Conservation (phyloP, 495 filamentous ascomycete species). For the Aspergillus indologenus region DNA sequence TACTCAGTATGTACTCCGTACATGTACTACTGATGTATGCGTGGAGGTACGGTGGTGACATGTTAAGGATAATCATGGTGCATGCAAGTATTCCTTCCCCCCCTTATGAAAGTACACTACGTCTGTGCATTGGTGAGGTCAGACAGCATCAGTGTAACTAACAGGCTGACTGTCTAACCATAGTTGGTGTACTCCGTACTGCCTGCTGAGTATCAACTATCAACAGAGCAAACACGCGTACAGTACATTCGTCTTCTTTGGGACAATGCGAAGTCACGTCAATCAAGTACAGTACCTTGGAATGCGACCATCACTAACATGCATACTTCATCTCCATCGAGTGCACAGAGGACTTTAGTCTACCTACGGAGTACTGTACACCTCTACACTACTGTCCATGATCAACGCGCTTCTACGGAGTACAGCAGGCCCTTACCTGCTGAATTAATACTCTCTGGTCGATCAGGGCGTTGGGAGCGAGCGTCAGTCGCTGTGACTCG, state of each 20-base stretch:
- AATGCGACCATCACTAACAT: slow-evolving; percentile 17
- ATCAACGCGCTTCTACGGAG: slow-evolving; percentile 2
- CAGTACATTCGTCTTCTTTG: not conserved
- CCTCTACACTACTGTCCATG: not conserved
- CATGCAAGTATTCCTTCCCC: not conserved
- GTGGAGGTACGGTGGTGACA: no score
- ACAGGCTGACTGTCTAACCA: not conserved
- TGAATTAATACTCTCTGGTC: slow-evolving; percentile 2
- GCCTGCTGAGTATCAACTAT: not conserved
- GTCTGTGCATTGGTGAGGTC: slow-evolving; percentile 13
- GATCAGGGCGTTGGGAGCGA: not conserved
- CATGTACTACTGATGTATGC: no score
- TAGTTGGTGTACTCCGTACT: no score
- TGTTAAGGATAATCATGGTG: no score
- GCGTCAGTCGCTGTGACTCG: not conserved
- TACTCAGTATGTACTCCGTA: not conserved
- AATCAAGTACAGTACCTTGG: slow-evolving; percentile 10
- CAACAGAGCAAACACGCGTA: slow-evolving; percentile 5
- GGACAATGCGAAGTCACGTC: not conserved
- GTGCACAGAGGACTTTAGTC: no score
- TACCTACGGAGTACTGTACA: no score
- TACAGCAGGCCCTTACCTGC: slow-evolving; percentile 11
- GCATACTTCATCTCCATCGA: slow-evolving; percentile 1
- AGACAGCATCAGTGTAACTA: slow-evolving; percentile 13
- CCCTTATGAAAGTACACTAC: no score